Conservation (phyloP, 2,329 filamentous ascomycete species). For the Fusarium paranaense region DNA sequence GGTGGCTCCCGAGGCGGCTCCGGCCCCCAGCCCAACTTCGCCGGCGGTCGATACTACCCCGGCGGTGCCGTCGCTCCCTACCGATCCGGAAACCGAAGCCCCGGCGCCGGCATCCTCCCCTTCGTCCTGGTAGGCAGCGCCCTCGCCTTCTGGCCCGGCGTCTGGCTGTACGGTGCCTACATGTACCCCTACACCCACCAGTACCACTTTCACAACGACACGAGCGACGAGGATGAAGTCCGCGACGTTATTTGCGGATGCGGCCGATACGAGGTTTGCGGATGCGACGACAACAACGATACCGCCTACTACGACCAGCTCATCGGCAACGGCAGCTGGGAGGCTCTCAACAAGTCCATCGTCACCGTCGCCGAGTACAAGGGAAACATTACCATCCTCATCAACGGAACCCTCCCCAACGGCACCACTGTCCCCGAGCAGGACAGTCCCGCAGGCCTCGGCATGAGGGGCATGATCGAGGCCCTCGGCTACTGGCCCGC, state of each 20-base stretch:
- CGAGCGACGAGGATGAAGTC: slow-evolving; percentile 55
- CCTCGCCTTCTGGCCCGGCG: slow-evolving; percentile 71
- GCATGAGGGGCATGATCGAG: slow-evolving; percentile 50
- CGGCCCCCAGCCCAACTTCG: slow-evolving; percentile 68
- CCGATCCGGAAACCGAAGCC: slow-evolving; percentile 62
- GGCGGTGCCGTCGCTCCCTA: slow-evolving; percentile 75
- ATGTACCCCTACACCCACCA: slow-evolving; percentile 62
- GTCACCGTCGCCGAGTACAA: slow-evolving; percentile 71
- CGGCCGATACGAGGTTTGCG: slow-evolving; percentile 64
- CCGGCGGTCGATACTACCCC: slow-evolving; percentile 73
- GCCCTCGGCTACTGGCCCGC: slow-evolving; percentile 64
- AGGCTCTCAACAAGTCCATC: slow-evolving; percentile 68
- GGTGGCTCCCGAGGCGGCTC: slow-evolving; percentile 68
- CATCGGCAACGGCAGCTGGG: slow-evolving; percentile 73
- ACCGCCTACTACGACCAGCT: slow-evolving; percentile 70
- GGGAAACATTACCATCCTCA: slow-evolving; percentile 71
- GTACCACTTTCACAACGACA: slow-evolving; percentile 62
- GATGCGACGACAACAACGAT: slow-evolving; percentile 76
- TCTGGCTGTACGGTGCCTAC: slow-evolving; percentile 74
- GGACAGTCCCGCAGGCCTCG: slow-evolving; percentile 48
- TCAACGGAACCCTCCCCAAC: slow-evolving; percentile 84
- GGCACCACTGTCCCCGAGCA: slow-evolving; percentile 66
- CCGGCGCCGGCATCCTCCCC: slow-evolving; percentile 65
- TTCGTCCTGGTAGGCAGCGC: slow-evolving; percentile 62
- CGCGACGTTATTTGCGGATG: slow-evolving; percentile 59